phyloP scores from a whole-genome alignment of 2,329 filamentous ascomycete genomes.

The Ceratocystis variospora region DNA sequence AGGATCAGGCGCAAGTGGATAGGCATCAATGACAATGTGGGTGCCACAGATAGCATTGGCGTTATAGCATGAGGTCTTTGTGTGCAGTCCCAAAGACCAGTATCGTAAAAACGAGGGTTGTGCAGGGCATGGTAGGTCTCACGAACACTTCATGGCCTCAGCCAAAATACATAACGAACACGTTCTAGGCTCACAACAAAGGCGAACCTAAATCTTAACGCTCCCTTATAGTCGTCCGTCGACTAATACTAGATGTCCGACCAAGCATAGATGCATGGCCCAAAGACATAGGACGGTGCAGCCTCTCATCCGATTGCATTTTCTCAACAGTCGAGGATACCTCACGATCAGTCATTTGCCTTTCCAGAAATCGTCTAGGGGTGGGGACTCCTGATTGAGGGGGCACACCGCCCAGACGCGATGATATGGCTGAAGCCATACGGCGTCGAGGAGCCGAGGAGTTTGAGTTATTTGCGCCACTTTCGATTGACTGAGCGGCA shows the following conservation, averaged over 20 bases:
- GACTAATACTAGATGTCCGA: constrained; percentile 35
- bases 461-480: constrained; percentile 26
- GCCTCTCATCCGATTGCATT: constrained; percentile 29
- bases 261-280: constrained; percentile 31
- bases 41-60: no score
- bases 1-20: neutral
- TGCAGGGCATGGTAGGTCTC: neutral
- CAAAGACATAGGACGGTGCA: constrained; percentile 34
- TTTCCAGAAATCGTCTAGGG: constrained; percentile 13
- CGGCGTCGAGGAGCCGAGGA: constrained; percentile 38
- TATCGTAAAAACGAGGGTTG: neutral
- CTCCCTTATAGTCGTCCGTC: constrained; percentile 24
- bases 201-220: constrained; percentile 27
- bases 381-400: constrained; percentile 16
- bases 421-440: constrained; percentile 35
- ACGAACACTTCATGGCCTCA: neutral
- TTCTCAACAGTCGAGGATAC: constrained; percentile 25
- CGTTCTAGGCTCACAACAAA: neutral
- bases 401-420: constrained; percentile 29
- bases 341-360: constrained; percentile 19
- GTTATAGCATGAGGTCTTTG: no score
- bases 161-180: neutral
- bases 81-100: neutral
- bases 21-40: no score
- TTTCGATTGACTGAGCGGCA: constrained; percentile 19